These are phyloP conservation scores for Kwoniella shivajii DNA, from an alignment of 1,284 basidiomycete genomes.

Conservation along the genomic window DNA sequence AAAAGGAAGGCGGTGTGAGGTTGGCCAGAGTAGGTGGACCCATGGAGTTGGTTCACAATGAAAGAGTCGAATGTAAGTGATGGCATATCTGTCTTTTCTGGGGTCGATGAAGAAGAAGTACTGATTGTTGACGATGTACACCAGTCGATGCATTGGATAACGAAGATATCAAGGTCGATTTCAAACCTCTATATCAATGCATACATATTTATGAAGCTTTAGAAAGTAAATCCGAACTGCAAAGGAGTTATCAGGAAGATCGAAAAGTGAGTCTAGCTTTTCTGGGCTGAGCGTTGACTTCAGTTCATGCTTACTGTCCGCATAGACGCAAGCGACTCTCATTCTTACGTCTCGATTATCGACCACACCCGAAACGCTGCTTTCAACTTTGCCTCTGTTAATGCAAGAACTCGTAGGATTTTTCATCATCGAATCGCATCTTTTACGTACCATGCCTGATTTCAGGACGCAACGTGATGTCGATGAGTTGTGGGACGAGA, in stretches of 20 bases:
- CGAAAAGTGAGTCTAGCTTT: constrained; percentile 66
- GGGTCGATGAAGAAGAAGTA: background rate
- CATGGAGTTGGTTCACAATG: constrained; percentile 89
- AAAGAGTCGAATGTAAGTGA: constrained; percentile 86
- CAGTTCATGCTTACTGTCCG: too few species aligned
- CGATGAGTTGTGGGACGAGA: constrained; percentile 93
- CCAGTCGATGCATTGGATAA: constrained; percentile 89
- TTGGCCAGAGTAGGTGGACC: constrained; percentile 88
- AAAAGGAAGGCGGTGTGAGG: constrained; percentile 61
- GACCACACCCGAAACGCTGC: constrained; percentile 55
- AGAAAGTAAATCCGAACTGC: constrained; percentile 84
- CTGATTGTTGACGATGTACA: background rate
- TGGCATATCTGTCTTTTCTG: background rate
- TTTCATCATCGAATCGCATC: constrained; percentile 95
- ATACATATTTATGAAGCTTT: constrained; percentile 96
- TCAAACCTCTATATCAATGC: constrained; percentile 92
- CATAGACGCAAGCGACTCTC: constrained; percentile 90
- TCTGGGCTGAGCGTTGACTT: background rate
- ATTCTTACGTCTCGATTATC: constrained; percentile 71
- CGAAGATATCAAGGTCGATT: constrained; percentile 84
- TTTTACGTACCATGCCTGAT: constrained; percentile 74
- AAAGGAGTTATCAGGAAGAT: constrained; percentile 91
- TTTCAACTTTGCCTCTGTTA: constrained; percentile 60
- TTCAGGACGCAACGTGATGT: constrained; percentile 90
- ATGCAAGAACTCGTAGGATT: constrained; percentile 97